A percentile compares a stretch with the other conserved stretches of the same genome.
Evolutionary conservation across 2,329 filamentous ascomycete species (phyloP).

Genomic region (Parafenestella ontariensis): DNA sequence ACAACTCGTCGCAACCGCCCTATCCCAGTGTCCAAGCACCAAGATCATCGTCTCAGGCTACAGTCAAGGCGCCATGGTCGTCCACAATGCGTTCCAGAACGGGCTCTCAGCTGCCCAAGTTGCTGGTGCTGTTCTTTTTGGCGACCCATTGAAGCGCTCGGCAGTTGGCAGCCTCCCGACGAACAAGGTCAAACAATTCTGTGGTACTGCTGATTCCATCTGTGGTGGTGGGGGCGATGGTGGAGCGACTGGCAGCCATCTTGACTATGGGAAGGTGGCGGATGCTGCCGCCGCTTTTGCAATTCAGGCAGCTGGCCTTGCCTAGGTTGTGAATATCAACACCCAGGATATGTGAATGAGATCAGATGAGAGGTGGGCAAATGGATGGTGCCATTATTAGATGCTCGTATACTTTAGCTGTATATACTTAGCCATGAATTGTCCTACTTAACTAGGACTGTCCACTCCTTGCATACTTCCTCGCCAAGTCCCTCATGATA

Average conservation of each 20-base stretch:
- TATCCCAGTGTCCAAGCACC: constrained; percentile 39
- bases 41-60: constrained; percentile 45
- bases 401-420: not conserved
- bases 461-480: constrained; percentile 66
- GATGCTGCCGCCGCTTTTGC: constrained; percentile 36
- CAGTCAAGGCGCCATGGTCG: constrained; percentile 44
- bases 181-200: constrained; percentile 38
- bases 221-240: constrained; percentile 35
- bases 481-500: constrained; percentile 77
- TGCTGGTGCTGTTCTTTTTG: constrained; percentile 36
- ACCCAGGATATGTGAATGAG: not conserved
- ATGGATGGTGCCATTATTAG: not conserved
- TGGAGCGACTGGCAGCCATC: constrained; percentile 34
- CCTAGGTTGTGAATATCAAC: constrained; percentile 3
- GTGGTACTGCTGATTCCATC: constrained; percentile 31
- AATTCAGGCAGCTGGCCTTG: constrained; percentile 32
- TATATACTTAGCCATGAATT: constrained; percentile 12
- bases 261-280: constrained; percentile 38
- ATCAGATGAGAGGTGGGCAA: not conserved
- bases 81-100: constrained; percentile 39
- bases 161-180: constrained; percentile 25
- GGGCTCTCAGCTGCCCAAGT: constrained; percentile 32
- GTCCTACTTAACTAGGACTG: constrained; percentile 1
- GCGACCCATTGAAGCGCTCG: constrained; percentile 40
- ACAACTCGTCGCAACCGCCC: constrained; percentile 27